Conservation (phyloP, 257 asterid genomes). For the Ehretia macrophylla region DNA sequence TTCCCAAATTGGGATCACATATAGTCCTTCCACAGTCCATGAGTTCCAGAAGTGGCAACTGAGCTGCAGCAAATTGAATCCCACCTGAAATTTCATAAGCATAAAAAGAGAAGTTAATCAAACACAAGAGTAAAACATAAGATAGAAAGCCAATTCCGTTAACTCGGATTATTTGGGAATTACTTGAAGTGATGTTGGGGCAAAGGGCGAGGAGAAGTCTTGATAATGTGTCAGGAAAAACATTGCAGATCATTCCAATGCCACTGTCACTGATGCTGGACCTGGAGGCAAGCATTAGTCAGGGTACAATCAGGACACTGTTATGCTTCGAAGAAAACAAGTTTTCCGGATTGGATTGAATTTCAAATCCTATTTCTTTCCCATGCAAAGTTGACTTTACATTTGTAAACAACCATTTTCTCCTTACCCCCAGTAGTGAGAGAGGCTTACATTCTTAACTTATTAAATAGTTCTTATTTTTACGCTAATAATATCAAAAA, state of each 20-base stretch:
- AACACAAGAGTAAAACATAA: neutral
- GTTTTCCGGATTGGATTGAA: no score
- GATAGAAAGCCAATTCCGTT: no score
- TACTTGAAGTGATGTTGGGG: slow-evolving; percentile 95
- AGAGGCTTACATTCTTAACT: no score
- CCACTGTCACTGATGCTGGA: slow-evolving; percentile 94
- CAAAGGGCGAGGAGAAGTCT: slow-evolving; percentile 89
- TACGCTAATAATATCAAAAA: no score
- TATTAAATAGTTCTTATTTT: neutral
- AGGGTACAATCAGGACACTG: neutral
- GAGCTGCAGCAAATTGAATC: slow-evolving; percentile 92
- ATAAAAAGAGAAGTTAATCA: slow-evolving; percentile 3
- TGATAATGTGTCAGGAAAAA: slow-evolving; percentile 73
- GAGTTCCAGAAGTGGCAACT: slow-evolving; percentile 72
- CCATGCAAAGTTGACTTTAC: neutral
- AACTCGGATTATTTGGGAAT: slow-evolving; percentile 10
- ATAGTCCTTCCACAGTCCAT: slow-evolving; percentile 97
- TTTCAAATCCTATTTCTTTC: no score
- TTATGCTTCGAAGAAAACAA: neutral
- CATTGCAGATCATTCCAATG: slow-evolving; percentile 95
- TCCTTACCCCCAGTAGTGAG: no score
- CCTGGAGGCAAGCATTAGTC: slow-evolving; percentile 35
- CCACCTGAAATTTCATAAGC: slow-evolving; percentile 54
- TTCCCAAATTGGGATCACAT: slow-evolving; percentile 52
- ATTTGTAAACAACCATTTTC: neutral